Conservation (phyloP, 1,139 yeast species). For the Kodamaea ohmeri region DNA sequence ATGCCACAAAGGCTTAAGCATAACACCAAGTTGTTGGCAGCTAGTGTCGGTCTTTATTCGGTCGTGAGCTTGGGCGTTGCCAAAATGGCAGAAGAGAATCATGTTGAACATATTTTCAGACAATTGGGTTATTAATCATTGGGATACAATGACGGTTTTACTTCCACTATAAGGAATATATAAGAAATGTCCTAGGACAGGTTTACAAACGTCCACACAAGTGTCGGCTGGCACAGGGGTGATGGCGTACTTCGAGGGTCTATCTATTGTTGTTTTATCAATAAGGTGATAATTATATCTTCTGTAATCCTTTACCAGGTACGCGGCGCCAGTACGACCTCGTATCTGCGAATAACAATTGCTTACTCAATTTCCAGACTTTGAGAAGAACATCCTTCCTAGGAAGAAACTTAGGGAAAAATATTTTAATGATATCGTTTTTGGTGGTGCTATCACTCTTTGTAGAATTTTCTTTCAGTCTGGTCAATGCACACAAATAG, state of each 20-base stretch:
- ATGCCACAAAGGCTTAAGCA: slow-evolving; percentile 1
- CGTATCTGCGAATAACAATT: slow-evolving; percentile 36
- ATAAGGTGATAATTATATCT: slow-evolving; percentile 10
- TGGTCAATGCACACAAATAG: slow-evolving; percentile 57
- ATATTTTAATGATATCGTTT: slow-evolving; percentile 41
- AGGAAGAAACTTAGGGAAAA: slow-evolving; percentile 49
- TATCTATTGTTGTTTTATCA: too few relatives aligned
- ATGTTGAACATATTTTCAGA: slow-evolving; percentile 24
- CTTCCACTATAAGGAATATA: not conserved
- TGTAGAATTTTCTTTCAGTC: slow-evolving; percentile 20
- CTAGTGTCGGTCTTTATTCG: slow-evolving; percentile 21
- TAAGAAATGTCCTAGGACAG: not conserved
- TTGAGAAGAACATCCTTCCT: slow-evolving; percentile 40
- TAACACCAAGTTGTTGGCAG: slow-evolving; percentile 6
- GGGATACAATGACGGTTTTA: not conserved
- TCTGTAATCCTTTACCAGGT: slow-evolving; percentile 42
- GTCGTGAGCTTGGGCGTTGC: slow-evolving; percentile 24
- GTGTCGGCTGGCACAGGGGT: too few relatives aligned
- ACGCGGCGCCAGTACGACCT: slow-evolving; percentile 41
- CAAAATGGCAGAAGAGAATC: slow-evolving; percentile 23
- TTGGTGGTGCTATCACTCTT: slow-evolving; percentile 1
- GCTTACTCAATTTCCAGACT: slow-evolving; percentile 42
- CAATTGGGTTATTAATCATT: slow-evolving; percentile 20
- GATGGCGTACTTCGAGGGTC: too few relatives aligned
- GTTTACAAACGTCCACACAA: not conserved